A percentile compares a stretch with the other conserved stretches of the same genome.
Evolutionary conservation across 2,329 filamentous ascomycete genomes (phyloP).

Genomic region (Ceratocystis albifundus): DNA sequence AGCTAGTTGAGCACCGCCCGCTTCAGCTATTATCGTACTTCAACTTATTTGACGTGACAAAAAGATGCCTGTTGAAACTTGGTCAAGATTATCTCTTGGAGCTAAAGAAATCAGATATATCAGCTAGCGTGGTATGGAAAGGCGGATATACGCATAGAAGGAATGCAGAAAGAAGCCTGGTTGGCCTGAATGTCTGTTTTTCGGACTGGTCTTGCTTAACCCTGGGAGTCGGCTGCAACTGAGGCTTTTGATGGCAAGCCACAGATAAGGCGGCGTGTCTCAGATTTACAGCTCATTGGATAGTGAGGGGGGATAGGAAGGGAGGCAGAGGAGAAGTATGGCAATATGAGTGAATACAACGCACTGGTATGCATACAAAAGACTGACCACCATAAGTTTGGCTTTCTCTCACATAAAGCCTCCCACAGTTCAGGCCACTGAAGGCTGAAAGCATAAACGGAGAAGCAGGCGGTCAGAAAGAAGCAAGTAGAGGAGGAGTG

Average conservation of each 20-base stretch:
- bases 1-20: too few species aligned
- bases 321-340: background rate
- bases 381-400: background rate
- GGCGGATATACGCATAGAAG: background rate
- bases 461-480: constrained; percentile 6
- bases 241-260: constrained; percentile 1
- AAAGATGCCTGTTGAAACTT: background rate
- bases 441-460: background rate
- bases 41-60: too few species aligned
- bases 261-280: background rate
- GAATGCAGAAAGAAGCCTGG: background rate
- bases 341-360: background rate
- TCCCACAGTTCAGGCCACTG: background rate
- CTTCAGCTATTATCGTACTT: too few species aligned
- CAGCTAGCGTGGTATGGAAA: constrained; percentile 1
- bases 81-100: background rate
- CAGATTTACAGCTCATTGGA: constrained; percentile 1
- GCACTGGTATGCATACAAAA: too few species aligned
- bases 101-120: background rate
- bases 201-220: too few species aligned
- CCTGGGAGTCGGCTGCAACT: background rate
- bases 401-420: background rate
- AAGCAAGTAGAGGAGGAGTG: background rate
- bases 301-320: background rate
- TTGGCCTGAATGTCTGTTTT: background rate